These are phyloP conservation scores for Suhomyces vadensis DNA, from an alignment of 805 yeast genomes.

Conservation along the genomic window DNA sequence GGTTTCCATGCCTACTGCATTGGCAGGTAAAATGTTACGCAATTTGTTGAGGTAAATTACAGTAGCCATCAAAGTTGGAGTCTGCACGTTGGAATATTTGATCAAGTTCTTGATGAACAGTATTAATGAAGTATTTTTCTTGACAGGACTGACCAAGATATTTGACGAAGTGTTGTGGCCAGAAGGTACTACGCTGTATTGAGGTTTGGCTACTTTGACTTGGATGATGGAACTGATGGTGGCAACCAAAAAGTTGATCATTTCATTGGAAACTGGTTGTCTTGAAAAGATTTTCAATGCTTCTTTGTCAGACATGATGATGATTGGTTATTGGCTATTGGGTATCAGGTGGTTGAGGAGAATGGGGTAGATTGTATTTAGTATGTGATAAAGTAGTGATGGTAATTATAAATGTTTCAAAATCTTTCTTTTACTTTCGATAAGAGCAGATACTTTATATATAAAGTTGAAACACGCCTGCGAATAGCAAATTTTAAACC, in stretches of 20 bases:
- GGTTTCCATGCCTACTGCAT: slow-evolving; percentile 88
- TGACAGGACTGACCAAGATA: slow-evolving; percentile 26
- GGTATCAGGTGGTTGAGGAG: background rate
- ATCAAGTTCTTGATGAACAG: slow-evolving; percentile 73
- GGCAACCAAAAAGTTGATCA: slow-evolving; percentile 58
- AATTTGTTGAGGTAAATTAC: slow-evolving; percentile 79
- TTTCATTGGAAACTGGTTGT: slow-evolving; percentile 56
- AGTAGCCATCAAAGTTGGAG: slow-evolving; percentile 93
- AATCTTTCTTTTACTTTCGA: no score
- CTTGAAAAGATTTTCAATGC: slow-evolving; percentile 56
- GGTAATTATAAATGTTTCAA: no score
- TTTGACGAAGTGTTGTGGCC: slow-evolving; percentile 11
- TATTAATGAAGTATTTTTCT: slow-evolving; percentile 36
- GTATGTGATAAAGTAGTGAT: no score
- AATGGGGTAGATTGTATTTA: no score
- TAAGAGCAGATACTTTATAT: slow-evolving; percentile 1
- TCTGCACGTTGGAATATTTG: slow-evolving; percentile 84
- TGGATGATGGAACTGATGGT: slow-evolving; percentile 60
- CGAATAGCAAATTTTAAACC: background rate
- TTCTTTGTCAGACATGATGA: slow-evolving; percentile 32
- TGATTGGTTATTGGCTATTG: background rate
- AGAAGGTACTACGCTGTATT: slow-evolving; percentile 40
- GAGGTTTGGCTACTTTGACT: slow-evolving; percentile 30
- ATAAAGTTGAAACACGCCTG: slow-evolving; percentile 1
- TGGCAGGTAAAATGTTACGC: slow-evolving; percentile 75